Conservation (phyloP, 371 early-diverging fungal genomes). For the Choanephora cucurbitarum region DNA sequence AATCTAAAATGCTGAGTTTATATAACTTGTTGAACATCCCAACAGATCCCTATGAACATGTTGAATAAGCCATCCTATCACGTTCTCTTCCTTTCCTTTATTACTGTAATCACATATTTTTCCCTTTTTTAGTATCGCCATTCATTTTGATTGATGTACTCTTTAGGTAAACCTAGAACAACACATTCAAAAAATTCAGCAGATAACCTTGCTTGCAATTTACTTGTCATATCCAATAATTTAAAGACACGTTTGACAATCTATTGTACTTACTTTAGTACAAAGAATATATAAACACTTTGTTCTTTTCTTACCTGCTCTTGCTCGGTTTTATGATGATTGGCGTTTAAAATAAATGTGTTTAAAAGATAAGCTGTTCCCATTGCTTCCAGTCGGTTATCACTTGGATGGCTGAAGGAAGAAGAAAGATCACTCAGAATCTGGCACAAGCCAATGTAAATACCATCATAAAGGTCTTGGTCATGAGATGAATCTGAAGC, state of each 20-base stretch:
- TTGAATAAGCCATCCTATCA: slow-evolving; percentile 36
- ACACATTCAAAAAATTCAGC: not conserved
- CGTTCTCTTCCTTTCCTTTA: too few relatives aligned
- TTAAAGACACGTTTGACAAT: slow-evolving; percentile 35
- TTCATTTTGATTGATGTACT: not conserved
- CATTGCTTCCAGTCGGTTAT: not conserved
- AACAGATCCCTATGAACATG: slow-evolving; percentile 33
- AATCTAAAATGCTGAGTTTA: slow-evolving; percentile 38
- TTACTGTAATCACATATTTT: too few relatives aligned
- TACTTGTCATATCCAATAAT: slow-evolving; percentile 9
- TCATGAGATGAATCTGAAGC: not conserved
- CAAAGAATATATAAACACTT: too few relatives aligned
- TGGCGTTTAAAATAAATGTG: slow-evolving; percentile 8
- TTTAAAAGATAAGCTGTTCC: slow-evolving; percentile 26
- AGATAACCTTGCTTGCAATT: not conserved
- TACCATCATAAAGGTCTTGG: slow-evolving; percentile 1
- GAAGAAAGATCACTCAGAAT: slow-evolving; percentile 13
- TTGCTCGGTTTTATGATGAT: slow-evolving; percentile 18
- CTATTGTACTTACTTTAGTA: too few relatives aligned
- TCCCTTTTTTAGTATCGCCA: not conserved
- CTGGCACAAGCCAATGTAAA: slow-evolving; percentile 9
- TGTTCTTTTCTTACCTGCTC: slow-evolving; percentile 32
- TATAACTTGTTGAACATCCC: slow-evolving; percentile 40
- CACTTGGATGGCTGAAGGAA: not conserved
- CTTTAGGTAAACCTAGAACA: not conserved